Evolutionary conservation across 2,329 filamentous ascomycete genomes (phyloP), one percentile per base, ranked within the genome.

Genomic region (Boeremia lycopersici): DNA sequence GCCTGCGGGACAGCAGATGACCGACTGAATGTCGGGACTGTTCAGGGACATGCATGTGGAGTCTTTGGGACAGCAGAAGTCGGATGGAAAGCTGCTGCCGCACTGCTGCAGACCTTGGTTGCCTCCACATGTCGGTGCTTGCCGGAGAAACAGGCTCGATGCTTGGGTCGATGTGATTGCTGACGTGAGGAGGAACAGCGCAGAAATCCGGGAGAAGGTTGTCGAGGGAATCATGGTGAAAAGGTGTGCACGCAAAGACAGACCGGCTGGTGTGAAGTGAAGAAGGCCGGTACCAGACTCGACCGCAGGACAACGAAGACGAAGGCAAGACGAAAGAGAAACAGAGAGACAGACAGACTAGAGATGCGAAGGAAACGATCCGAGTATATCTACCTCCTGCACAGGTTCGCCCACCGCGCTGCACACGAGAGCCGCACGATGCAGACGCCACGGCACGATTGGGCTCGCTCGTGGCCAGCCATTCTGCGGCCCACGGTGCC

Each of bases 1-100:
- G 31, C 80, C 83, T 1, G 72, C 60, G 1, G 89, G 89, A 69
- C 89, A 93, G 77, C 89, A 93, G 43, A 92, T 77, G 12, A 87
- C 81, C 0, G 88, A 89, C 6, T 87, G 87, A 39, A 80, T 77
- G n/a, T 78, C 84, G 10, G 87, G 87, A 40, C 72, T 73, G 65
- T 78, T 77, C 41, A 92, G 81, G 1, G 80, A 65, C 35, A 85
- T 77, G 74, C 89, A 93, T 2, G 69, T 79, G 6, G 80, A 76
- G 15, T 71, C 74, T 26, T 74, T 57, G 3, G 81, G 74, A 68
- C 89, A 93, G 78, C 89, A 91, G 70, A 92, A 90, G 69, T 82
- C 79, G 46, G 77, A 77, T 1, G 88, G 87, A 19, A 90, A 79
- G 28, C 76, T 78, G 26, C 75, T 57, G 23, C 81, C 74, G 69